Percentiles rank a stretch among this genome's conserved stretches.
These are phyloP conservation scores for Sorghum bicolor DNA, from an alignment of 176 grass and related monocot species.

Conservation along the genomic window Sorghum_bicolor_NCBIv3 NC_012873.2:53334501-53335000, in stretches of 20 bases:
- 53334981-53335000: conserved; percentile 16
- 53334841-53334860: conserved; percentile 39
- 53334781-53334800: conserved; percentile 60
- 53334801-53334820: conserved; percentile 38
- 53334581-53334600: conserved; percentile 83
- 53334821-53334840: conserved; percentile 30
- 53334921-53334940: conserved; percentile 57
- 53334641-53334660: conserved; percentile 19
- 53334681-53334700: conserved; percentile 34
- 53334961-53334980: conserved; percentile 42
- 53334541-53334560: conserved; percentile 34
- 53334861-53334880: conserved; percentile 31
- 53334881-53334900: conserved; percentile 32
- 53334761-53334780: conserved; percentile 41
- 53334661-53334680: conserved; percentile 45
- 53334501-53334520: conserved; percentile 64
- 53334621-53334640: conserved; percentile 55
- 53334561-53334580: conserved; percentile 79
- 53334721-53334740: conserved; percentile 62
- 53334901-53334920: conserved; percentile 34
- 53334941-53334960: conserved; percentile 28
- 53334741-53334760: conserved; percentile 27
- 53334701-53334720: conserved; percentile 45
- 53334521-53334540: conserved; percentile 63
- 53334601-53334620: conserved; percentile 73